Evolutionary conservation across 2,329 filamentous ascomycete species (phyloP), one percentile per base, ranked within the genome.

Genomic region (Fusarium sambucinum): DNA sequence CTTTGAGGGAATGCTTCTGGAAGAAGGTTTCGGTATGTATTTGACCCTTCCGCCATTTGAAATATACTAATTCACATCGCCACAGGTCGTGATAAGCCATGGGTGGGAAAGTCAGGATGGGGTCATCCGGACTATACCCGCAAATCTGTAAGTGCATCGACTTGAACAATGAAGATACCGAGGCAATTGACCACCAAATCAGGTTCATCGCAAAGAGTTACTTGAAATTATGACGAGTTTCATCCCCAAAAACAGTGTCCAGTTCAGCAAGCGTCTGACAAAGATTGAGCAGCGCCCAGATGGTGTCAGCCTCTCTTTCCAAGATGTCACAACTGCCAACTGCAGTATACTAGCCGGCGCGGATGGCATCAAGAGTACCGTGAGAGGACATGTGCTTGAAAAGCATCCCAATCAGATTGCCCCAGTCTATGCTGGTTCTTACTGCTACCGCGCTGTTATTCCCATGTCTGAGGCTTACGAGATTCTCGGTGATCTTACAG

Each of bases 171-270:
- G n/a, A n/a, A n/a, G n/a, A n/a, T n/a, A n/a, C n/a, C n/a, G n/a
- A n/a, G n/a, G n/a, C n/a, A 33, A n/a, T 35, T 35, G 10, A 35
- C 33, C 33, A 35, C 2, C 9, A n/a, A 5, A 2, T 2, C 1
- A 54, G 51, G 51, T 38, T 5, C 51, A 54, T 12, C 21, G 51
- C 2, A 54, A 54, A 10, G 44, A 30, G 13, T 12, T 54, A 1
- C 40, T 54, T 17, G 51, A 54, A 4, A 54, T 54, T 10, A 54
- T 54, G 21, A 54, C 29, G 4, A 54, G 40, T 5, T 54, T 54
- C 3, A 46, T 54, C 5, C 40, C 40, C 2, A 46, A 46, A 11
- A 12, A 27, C 1, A 54, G 32, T 3, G 40, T 54, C 2, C n/a
- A 54, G 17, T 54, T 54, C 13, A 46, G 16, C 4, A 46, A 54